Evolutionary conservation across 768 basidiomycete genomes (phyloP).

Genomic region (Mycena indigotica): DNA sequence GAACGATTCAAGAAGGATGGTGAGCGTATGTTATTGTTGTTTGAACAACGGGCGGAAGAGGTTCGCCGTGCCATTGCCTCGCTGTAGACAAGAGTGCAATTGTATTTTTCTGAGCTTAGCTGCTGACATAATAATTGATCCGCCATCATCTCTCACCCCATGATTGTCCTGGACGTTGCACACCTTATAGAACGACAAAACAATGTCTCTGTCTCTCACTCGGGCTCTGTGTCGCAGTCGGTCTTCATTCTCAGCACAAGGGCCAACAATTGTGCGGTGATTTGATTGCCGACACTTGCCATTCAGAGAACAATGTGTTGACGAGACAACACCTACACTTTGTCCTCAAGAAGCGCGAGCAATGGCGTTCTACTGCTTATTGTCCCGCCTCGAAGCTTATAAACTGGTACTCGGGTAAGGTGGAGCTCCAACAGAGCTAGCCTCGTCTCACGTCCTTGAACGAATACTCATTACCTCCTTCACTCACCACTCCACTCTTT

Average conservation of each 20-base stretch:
- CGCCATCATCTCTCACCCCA: too few relatives aligned
- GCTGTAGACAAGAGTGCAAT: slow-evolving; percentile 17
- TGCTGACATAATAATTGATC: too few relatives aligned
- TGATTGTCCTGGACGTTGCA: too few relatives aligned
- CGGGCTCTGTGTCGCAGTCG: too few relatives aligned
- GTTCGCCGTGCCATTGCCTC: slow-evolving; percentile 39
- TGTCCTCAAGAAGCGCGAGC: neutral
- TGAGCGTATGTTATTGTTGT: slow-evolving; percentile 48
- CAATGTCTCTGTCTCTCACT: too few relatives aligned
- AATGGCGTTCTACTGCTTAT: neutral
- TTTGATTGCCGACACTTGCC: too few relatives aligned
- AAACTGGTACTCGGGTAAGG: neutral
- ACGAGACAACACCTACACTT: neutral
- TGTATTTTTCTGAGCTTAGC: neutral
- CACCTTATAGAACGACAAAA: too few relatives aligned
- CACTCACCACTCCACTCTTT: slow-evolving; percentile 2
- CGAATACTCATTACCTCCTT: slow-evolving; percentile 6
- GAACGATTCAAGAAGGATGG: slow-evolving; percentile 59
- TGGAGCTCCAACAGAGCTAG: slow-evolving; percentile 23
- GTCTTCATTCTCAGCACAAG: neutral
- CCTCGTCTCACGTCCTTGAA: slow-evolving; percentile 20
- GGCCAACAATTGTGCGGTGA: too few relatives aligned
- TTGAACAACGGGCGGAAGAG: slow-evolving; percentile 48
- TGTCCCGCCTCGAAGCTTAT: neutral
- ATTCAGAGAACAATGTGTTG: too few relatives aligned